Percentiles rank a stretch among this genome's conserved stretches.
phyloP scores from a whole-genome alignment of 2,329 filamentous ascomycete species.

The Calonectria multiphialidica region DNA sequence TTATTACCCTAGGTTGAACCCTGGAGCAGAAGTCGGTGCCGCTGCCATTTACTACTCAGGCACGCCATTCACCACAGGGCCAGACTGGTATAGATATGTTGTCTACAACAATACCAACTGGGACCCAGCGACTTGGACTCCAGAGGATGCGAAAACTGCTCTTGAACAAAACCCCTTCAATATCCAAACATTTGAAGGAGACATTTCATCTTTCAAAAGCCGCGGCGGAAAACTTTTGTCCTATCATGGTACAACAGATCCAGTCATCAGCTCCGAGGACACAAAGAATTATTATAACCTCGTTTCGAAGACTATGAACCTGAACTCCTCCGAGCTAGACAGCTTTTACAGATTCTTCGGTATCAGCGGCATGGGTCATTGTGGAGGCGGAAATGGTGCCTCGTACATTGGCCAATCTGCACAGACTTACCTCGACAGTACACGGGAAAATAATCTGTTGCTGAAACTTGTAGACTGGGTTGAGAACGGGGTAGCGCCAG shows the following conservation, averaged over 20 bases:
- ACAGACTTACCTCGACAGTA: slow-evolving; percentile 30
- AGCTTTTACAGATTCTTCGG: slow-evolving; percentile 65
- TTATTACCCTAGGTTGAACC: slow-evolving; percentile 60
- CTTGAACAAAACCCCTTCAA: slow-evolving; percentile 55
- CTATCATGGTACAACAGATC: slow-evolving; percentile 56
- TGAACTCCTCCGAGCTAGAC: slow-evolving; percentile 48
- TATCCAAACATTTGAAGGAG: slow-evolving; percentile 53
- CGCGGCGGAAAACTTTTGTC: slow-evolving; percentile 58
- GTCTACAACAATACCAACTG: slow-evolving; percentile 53
- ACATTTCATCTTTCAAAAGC: slow-evolving; percentile 52
- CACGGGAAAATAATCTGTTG: slow-evolving; percentile 58
- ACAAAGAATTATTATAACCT: slow-evolving; percentile 39
- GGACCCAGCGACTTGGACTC: slow-evolving; percentile 41
- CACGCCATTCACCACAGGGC: slow-evolving; percentile 13
- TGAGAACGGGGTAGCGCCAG: slow-evolving; percentile 55
- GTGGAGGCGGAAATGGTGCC: slow-evolving; percentile 58
- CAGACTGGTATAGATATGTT: slow-evolving; percentile 54
- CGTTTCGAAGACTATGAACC: slow-evolving; percentile 35
- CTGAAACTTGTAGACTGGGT: slow-evolving; percentile 63
- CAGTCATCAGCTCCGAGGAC: slow-evolving; percentile 36
- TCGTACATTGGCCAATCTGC: slow-evolving; percentile 45
- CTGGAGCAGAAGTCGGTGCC: slow-evolving; percentile 50
- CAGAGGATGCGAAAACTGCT: slow-evolving; percentile 30
- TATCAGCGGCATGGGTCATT: slow-evolving; percentile 66
- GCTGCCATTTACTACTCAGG: slow-evolving; percentile 38